Evolutionary conservation across 768 basidiomycete genomes (phyloP).

Genomic region (Albatrellus ellisii): DNA sequence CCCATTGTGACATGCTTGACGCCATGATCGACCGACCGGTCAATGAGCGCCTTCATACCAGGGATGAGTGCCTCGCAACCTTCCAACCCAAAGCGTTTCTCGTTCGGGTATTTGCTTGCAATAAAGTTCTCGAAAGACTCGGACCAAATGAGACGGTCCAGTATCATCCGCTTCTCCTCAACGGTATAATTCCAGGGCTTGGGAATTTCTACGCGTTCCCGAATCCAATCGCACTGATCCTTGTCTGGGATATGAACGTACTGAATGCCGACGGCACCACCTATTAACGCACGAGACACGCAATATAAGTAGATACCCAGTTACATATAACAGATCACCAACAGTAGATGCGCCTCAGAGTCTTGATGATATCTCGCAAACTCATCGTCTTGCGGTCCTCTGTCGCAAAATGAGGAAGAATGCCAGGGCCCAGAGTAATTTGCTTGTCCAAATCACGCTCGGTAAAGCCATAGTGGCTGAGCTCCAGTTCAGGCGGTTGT

Average conservation of each 20-base stretch:
- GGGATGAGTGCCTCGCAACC: constrained; percentile 96
- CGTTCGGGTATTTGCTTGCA: constrained; percentile 96
- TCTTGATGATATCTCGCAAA: constrained; percentile 81
- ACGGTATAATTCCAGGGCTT: constrained; percentile 96
- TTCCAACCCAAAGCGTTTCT: constrained; percentile 98
- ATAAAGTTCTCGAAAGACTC: constrained; percentile 99
- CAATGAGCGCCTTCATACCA: constrained; percentile 99
- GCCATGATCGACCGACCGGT: constrained; percentile 93
- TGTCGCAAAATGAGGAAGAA: constrained; percentile 88
- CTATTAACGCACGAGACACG: constrained; percentile 23
- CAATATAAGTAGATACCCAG: constrained; percentile 5
- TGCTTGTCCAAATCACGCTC: constrained; percentile 92
- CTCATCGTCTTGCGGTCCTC: constrained; percentile 82
- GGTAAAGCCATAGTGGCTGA: constrained; percentile 91
- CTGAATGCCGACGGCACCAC: constrained; percentile 80
- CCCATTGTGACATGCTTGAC: constrained; percentile 95
- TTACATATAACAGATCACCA: constrained; percentile 20
- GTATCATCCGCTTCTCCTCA: constrained; percentile 98
- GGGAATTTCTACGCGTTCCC: constrained; percentile 89
- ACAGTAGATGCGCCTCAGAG: constrained; percentile 93
- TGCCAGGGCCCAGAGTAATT: constrained; percentile 90
- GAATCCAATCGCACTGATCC: constrained; percentile 98
- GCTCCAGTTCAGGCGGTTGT: constrained; percentile 79
- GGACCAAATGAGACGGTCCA: constrained; percentile 99
- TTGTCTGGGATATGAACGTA: constrained; percentile 96